Evolutionary conservation across 495 filamentous ascomycete species (phyloP), one percentile per base, ranked within the genome.

Genomic region (Ramalina intermedia): DNA sequence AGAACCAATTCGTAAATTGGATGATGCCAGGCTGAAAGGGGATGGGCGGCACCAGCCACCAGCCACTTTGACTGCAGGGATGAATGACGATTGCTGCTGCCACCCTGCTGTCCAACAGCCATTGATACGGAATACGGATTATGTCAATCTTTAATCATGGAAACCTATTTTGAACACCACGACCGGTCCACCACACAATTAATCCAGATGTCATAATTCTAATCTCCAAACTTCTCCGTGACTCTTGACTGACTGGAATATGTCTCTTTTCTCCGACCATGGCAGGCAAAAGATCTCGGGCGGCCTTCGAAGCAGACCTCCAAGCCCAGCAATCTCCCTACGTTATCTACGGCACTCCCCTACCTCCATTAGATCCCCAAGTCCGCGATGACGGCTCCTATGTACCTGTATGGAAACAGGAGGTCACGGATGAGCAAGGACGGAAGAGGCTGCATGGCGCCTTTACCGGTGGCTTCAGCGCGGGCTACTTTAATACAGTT

Each of bases 401-500:
- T 65, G 78, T 93, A 21, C 91, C 91, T 0, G 64, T 94, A 9
- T 96, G 91, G 91, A 94, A 96, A 65, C 91, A 98, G 68, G 87
- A 94, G 65, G 89, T 94, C 58, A 85, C 80, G 39, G 91, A 98
- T 67, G 93, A 96, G 65, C 79, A 80, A 48, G 91, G 91, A 21
- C 75, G 87, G 56, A 93, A 94, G 65, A 78, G 91, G 40, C 69
- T 98, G 4, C 91, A 98, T 63, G 91, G 91, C 52, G 91, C 91
- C 55, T 98, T 98, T 58, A 96, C 89, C 14, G 91, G 91, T 54
- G 91, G 91, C 23, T 98, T 84, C 63, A 94, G 87, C 68, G 93
- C 91, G 66, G 91, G 91, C 83, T 96, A 98, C 64, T 96, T 91
- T 70, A 96, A 96, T 60, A 94, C 87, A 11, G 93, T 95, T 56